These are phyloP conservation scores for Haplographium delicatum DNA, from an alignment of 495 filamentous ascomycete genomes.

Conservation along the genomic window DNA sequence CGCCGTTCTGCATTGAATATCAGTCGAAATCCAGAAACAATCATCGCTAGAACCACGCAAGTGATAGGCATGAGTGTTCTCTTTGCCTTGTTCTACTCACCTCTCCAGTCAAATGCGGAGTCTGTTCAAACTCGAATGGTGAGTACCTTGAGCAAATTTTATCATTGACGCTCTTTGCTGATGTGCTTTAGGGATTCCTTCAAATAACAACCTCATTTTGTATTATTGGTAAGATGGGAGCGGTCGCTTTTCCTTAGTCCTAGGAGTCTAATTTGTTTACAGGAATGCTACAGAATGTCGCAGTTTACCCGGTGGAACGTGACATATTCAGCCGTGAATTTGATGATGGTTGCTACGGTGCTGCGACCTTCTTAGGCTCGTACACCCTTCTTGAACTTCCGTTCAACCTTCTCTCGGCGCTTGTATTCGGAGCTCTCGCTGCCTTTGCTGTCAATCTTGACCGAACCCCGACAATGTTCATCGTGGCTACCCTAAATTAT, in stretches of 20 bases:
- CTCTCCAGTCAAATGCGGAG: constrained; percentile 1
- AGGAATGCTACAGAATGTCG: constrained; percentile 1
- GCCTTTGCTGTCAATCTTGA: neutral
- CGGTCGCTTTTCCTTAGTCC: no score
- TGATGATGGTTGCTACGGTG: neutral
- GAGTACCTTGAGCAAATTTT: neutral
- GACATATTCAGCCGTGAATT: constrained; percentile 2
- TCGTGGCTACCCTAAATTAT: neutral
- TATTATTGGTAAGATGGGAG: neutral
- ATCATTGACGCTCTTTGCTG: neutral
- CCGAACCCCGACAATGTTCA: neutral
- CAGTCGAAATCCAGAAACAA: neutral
- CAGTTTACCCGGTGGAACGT: neutral
- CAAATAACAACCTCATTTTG: neutral
- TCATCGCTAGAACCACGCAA: neutral
- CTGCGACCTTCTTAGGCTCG: neutral
- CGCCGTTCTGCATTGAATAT: neutral
- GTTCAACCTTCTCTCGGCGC: neutral
- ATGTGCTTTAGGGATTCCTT: neutral
- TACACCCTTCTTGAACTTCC: neutral
- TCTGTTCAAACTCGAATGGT: constrained; percentile 2
- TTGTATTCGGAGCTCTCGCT: neutral
- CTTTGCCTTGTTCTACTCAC: neutral
- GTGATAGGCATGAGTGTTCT: neutral
- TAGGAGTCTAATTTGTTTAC: no score